These are phyloP conservation scores for Kodamaea nitidulidarum DNA, from an alignment of 805 yeast genomes.

Conservation along the genomic window DNA sequence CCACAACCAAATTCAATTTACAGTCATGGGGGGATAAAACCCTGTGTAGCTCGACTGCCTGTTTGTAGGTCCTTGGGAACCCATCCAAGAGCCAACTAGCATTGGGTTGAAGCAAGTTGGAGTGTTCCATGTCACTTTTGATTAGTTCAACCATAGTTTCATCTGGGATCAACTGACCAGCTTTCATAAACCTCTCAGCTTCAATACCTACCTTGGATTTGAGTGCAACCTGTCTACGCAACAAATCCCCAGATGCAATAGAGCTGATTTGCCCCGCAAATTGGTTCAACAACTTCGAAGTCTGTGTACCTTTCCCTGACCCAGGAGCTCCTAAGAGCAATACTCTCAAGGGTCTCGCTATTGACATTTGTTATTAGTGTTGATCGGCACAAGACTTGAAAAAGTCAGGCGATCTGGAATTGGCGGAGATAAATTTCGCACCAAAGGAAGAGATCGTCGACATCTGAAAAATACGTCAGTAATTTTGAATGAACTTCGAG, in stretches of 20 bases:
- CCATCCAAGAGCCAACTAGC: conserved; percentile 83
- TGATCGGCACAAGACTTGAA: background rate
- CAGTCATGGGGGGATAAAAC: conserved; percentile 37
- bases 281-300: conserved; percentile 55
- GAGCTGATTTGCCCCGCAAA: conserved; percentile 49
- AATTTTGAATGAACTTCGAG: background rate
- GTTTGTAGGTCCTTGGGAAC: conserved; percentile 77
- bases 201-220: conserved; percentile 51
- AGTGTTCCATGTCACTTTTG: conserved; percentile 40
- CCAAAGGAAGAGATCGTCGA: background rate
- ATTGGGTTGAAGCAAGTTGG: conserved; percentile 40
- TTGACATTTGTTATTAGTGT: conserved; percentile 1
- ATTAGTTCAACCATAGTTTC: conserved; percentile 57
- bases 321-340: conserved; percentile 92
- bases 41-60: conserved; percentile 58
- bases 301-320: conserved; percentile 90
- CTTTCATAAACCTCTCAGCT: conserved; percentile 53
- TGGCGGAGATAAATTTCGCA: background rate
- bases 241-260: conserved; percentile 79
- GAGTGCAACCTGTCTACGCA: conserved; percentile 61
- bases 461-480: background rate
- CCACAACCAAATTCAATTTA: conserved; percentile 71
- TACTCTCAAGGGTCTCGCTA: conserved; percentile 50
- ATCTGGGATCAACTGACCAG: conserved; percentile 77
- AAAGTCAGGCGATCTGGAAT: background rate